Conservation (phyloP, 1,284 basidiomycete species). For the Rhodotorula sp. region DNA sequence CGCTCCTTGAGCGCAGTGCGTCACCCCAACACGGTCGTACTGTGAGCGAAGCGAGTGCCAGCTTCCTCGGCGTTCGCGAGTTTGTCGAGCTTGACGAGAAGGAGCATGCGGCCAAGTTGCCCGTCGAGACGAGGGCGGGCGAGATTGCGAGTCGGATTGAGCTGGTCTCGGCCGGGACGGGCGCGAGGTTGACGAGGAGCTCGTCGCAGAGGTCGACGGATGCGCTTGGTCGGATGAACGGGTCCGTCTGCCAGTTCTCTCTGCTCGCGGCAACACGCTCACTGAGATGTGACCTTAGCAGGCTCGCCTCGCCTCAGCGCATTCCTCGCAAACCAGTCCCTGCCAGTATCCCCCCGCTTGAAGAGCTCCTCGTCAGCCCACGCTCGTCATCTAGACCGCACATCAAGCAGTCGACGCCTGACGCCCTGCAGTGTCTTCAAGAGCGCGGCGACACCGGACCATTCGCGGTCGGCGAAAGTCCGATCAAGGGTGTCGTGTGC, state of each 20-base stretch:
- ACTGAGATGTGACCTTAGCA: no score
- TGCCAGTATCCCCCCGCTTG: neutral
- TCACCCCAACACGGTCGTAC: no score
- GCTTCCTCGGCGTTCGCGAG: neutral
- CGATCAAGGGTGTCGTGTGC: neutral
- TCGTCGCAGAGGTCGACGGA: neutral
- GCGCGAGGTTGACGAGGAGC: neutral
- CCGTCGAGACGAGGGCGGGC: conserved; percentile 5
- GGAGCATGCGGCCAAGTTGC: neutral
- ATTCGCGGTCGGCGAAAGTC: neutral
- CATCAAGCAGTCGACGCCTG: neutral
- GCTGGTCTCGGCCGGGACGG: neutral
- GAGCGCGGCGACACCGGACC: conserved; percentile 2
- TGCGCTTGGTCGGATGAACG: neutral
- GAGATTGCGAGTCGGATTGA: neutral
- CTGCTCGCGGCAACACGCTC: neutral
- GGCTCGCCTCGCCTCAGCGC: neutral
- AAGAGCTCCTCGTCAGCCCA: neutral
- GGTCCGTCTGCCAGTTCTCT: neutral
- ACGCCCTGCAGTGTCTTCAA: neutral
- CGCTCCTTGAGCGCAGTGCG: neutral
- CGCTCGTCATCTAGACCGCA: neutral
- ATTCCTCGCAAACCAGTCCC: conserved; percentile 25
- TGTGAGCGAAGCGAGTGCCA: no score
- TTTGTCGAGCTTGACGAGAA: neutral